Evolutionary conservation across 805 yeast species (phyloP).

Genomic region (Ogataea methanolica): DNA sequence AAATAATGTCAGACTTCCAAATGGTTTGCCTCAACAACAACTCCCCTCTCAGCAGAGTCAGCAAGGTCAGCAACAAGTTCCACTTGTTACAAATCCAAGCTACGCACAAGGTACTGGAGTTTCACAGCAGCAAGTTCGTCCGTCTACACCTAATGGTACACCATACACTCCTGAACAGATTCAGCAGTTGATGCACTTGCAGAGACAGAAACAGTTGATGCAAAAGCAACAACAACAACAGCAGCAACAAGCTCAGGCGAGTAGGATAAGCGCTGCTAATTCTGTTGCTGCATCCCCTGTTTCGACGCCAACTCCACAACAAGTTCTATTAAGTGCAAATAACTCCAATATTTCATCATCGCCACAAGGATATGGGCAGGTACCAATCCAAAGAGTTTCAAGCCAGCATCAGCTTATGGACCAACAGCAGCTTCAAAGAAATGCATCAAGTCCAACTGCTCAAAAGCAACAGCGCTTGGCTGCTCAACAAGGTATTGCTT

Average conservation of each 20-base stretch:
- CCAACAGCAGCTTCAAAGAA: constrained; percentile 18
- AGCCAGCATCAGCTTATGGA: constrained; percentile 4
- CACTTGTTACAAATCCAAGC: neutral
- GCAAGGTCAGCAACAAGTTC: neutral
- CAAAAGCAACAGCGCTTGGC: neutral
- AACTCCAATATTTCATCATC: constrained; percentile 6
- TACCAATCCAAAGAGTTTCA: constrained; percentile 10
- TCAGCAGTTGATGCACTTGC: constrained; percentile 50
- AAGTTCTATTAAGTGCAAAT: constrained; percentile 9
- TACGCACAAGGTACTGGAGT: neutral
- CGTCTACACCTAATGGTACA: constrained; percentile 50
- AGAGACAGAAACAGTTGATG: constrained; percentile 44
- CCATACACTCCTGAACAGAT: constrained; percentile 59
- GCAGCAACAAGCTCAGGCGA: constrained; percentile 8
- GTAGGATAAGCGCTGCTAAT: constrained; percentile 2
- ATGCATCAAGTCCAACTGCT: constrained; percentile 5
- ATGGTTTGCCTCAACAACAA: constrained; percentile 1
- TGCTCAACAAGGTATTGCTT: neutral
- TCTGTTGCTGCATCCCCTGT: constrained; percentile 11
- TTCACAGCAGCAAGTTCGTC: constrained; percentile 18
- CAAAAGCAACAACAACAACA: constrained; percentile 23
- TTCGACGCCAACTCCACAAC: constrained; percentile 19
- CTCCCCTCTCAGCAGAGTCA: neutral
- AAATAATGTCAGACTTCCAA: neutral
- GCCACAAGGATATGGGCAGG: constrained; percentile 8